phyloP scores from a whole-genome alignment of 139 green algal genomes.

The Parachlorella kessleri region DNA sequence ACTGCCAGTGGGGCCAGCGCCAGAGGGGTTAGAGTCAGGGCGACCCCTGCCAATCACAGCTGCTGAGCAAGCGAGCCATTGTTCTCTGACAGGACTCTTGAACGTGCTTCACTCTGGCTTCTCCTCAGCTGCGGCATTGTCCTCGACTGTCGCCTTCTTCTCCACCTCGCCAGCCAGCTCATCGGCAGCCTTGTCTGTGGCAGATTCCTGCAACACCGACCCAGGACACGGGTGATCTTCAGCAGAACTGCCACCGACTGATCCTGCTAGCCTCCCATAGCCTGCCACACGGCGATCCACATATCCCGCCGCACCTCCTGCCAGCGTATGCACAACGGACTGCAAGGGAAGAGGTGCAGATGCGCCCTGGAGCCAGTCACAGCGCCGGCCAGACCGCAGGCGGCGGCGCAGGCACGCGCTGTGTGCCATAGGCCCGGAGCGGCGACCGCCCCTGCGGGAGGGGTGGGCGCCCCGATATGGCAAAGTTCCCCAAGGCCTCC shows the following conservation, averaged over 20 bases:
- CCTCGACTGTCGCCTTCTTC: conserved; percentile 43
- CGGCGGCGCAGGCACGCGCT: not conserved
- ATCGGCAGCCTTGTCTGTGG: conserved; percentile 41
- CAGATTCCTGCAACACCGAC: not conserved
- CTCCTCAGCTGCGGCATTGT: too few species aligned
- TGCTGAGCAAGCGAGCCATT: too few species aligned
- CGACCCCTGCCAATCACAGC: too few species aligned
- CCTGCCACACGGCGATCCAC: not conserved
- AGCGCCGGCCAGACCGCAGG: not conserved
- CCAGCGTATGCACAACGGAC: not conserved
- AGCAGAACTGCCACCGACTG: not conserved
- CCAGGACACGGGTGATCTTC: not conserved
- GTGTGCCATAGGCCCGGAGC: not conserved
- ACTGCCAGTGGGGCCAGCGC: too few species aligned
- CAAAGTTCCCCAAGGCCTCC: not conserved
- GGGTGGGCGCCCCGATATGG: not conserved
- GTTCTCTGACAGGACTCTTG: too few species aligned
- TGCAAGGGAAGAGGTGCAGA: not conserved
- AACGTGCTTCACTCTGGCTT: too few species aligned
- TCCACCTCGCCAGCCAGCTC: conserved; percentile 55
- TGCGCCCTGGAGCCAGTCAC: not conserved
- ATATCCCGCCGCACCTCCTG: not conserved
- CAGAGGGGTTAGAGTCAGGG: too few species aligned
- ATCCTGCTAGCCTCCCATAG: not conserved
- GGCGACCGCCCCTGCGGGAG: not conserved